Evolutionary conservation across 2,329 filamentous ascomycete species (phyloP), one percentile per base, ranked within the genome.

Genomic region (Fonsecaea erecta): DNA sequence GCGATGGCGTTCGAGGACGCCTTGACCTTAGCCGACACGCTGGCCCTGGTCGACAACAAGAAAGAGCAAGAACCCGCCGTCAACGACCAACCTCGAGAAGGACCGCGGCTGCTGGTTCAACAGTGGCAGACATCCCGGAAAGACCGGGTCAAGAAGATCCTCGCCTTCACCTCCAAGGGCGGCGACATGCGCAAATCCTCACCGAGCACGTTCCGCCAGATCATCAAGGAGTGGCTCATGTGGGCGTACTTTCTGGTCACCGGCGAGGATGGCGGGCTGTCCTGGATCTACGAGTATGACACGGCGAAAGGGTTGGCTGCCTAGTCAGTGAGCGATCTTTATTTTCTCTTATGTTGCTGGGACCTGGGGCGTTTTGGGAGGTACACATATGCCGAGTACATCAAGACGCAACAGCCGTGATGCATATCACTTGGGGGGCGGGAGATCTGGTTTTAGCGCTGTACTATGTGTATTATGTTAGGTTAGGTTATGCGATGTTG

Each of bases 81-180:
- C n/a, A n/a, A n/a, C n/a, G n/a, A n/a, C n/a, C n/a, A n/a, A n/a
- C n/a, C n/a, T n/a, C n/a, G n/a, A n/a, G n/a, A n/a, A n/a, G n/a
- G 16, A 40, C 11, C 21, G 34, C 12, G n/a, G n/a, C 21, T 32
- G 2, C 32, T 70, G n/a, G 34, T n/a, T n/a, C n/a, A 4, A 18
- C 46, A 46, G 14, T 87, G 84, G 85, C 80, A 85, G 68, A 63
- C 71, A 0, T 79, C 80, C 12, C 74, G 84, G 8, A 81, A 85
- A 70, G 77, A 75, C 9, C 77, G 84, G 1, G 73, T 86, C 0
- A 79, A 82, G 30, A 78, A 74, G 57, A 75, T 86, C 1, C 71
- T 85, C 28, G 77, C 78, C 30, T 72, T 87, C 32, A 86, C 82
- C 9, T 57, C 67, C 26, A 63, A 48, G 34, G 60, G 60, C 32